These are phyloP conservation scores for Pleoardoris graminearum DNA, from an alignment of 2,329 filamentous ascomycete species.

Conservation along the genomic window DNA sequence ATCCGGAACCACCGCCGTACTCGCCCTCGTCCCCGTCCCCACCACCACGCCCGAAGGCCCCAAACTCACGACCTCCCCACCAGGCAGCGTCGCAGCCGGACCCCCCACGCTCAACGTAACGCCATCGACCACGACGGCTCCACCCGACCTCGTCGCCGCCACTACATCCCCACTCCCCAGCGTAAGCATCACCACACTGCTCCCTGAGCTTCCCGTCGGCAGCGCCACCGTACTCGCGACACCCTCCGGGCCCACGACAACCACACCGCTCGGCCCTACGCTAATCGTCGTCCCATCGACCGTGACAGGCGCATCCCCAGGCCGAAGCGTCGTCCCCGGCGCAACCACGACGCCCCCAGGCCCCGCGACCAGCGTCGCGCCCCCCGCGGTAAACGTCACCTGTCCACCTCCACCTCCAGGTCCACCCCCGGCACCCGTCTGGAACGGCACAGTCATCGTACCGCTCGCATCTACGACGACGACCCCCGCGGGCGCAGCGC, in stretches of 20 bases:
- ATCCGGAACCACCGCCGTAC: not conserved
- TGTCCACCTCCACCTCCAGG: too few relatives aligned
- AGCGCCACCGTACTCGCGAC: not conserved
- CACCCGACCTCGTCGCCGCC: slow-evolving; percentile 3
- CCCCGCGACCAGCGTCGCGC: not conserved
- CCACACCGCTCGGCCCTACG: slow-evolving; percentile 6
- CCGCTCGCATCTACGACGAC: slow-evolving; percentile 4
- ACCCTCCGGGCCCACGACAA: not conserved
- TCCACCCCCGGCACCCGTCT: too few relatives aligned
- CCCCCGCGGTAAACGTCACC: not conserved
- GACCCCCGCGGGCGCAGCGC: slow-evolving; percentile 2
- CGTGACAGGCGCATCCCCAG: slow-evolving; percentile 5
- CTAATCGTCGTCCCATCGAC: slow-evolving; percentile 12
- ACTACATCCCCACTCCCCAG: not conserved
- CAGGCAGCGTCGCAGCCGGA: not conserved
- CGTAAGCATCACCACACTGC: not conserved
- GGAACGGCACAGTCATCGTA: not conserved
- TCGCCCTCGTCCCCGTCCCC: not conserved
- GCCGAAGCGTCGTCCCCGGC: slow-evolving; percentile 3
- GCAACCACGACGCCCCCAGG: slow-evolving; percentile 6
- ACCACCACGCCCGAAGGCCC: slow-evolving; percentile 1
- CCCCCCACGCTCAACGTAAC: not conserved
- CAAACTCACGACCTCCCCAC: not conserved
- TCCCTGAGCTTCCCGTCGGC: not conserved
- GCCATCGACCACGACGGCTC: not conserved